phyloP scores from a whole-genome alignment of 495 filamentous ascomycete species.

The Lasiosphaeriaceae sp. region DNA sequence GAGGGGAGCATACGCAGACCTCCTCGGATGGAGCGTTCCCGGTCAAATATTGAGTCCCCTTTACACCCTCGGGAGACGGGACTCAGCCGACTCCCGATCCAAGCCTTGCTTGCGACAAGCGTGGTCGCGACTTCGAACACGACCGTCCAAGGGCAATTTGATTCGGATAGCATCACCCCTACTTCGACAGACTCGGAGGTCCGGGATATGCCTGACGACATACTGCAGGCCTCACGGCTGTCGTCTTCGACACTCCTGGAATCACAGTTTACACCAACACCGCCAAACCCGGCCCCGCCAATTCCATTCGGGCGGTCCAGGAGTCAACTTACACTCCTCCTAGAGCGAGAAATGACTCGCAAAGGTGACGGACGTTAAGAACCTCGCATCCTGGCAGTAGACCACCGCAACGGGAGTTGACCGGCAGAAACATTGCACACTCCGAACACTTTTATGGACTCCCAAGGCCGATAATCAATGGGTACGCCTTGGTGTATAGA shows the following conservation, averaged over 20 bases:
- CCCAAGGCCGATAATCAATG: no score
- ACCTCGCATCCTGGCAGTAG: neutral
- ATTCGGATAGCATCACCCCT: slow-evolving; percentile 25
- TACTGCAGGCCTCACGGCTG: slow-evolving; percentile 20
- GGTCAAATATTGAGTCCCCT: slow-evolving; percentile 26
- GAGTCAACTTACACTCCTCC: slow-evolving; percentile 47
- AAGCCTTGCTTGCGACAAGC: slow-evolving; percentile 22
- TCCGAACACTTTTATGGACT: no score
- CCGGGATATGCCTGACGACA: slow-evolving; percentile 21
- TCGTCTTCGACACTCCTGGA: slow-evolving; percentile 27
- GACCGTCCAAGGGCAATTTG: slow-evolving; percentile 35
- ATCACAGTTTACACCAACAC: slow-evolving; percentile 35
- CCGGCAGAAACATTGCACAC: no score
- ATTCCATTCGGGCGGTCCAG: slow-evolving; percentile 43
- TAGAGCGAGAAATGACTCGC: slow-evolving; percentile 35
- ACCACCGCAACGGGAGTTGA: no score
- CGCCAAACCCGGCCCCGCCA: slow-evolving; percentile 28
- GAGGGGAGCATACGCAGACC: slow-evolving; percentile 4
- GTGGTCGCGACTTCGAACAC: slow-evolving; percentile 30
- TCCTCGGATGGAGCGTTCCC: slow-evolving; percentile 28
- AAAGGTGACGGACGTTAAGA: slow-evolving; percentile 3
- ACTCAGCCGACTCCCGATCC: slow-evolving; percentile 10
- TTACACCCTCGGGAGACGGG: neutral
- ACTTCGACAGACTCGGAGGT: slow-evolving; percentile 15
- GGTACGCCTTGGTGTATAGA: no score